phyloP scores from a whole-genome alignment of 2,329 filamentous ascomycete species.

The Ceratocystis eucalypticola region DNA sequence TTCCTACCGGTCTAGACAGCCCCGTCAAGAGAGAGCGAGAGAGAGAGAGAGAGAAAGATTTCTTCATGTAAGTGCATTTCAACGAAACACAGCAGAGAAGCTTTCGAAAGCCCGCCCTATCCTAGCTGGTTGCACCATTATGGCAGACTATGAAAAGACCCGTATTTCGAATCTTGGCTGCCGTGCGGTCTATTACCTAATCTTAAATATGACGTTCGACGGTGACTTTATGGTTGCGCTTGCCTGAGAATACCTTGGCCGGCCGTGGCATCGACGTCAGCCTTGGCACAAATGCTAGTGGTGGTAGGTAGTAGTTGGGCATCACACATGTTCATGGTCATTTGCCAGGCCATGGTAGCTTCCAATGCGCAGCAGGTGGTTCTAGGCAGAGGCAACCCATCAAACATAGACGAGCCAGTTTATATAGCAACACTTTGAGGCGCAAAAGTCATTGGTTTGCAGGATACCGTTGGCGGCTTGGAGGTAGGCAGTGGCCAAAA shows the following conservation, averaged over 20 bases:
- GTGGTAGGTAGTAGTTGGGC: slow-evolving; percentile 51
- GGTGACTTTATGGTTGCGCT: slow-evolving; percentile 50
- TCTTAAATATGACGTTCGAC: slow-evolving; percentile 49
- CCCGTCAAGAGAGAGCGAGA: slow-evolving; percentile 35
- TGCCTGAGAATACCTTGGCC: slow-evolving; percentile 41
- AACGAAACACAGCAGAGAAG: slow-evolving; percentile 49
- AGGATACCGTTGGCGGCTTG: slow-evolving; percentile 42
- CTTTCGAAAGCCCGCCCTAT: slow-evolving; percentile 36
- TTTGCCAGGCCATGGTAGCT: slow-evolving; percentile 44
- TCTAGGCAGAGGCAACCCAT: slow-evolving; percentile 31
- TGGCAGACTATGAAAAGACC: slow-evolving; percentile 42
- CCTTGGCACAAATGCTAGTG: slow-evolving; percentile 52
- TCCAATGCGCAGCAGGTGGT: slow-evolving; percentile 35
- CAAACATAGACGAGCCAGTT: slow-evolving; percentile 41
- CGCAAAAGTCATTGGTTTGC: slow-evolving; percentile 43
- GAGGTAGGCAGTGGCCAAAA: slow-evolving; percentile 49
- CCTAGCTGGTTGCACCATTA: slow-evolving; percentile 53
- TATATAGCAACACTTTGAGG: slow-evolving; percentile 49
- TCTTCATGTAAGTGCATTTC: slow-evolving; percentile 54
- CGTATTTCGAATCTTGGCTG: slow-evolving; percentile 36
- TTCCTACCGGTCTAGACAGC: slow-evolving; percentile 42
- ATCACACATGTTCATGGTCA: slow-evolving; percentile 43
- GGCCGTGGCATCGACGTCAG: slow-evolving; percentile 49
- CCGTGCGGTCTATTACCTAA: slow-evolving; percentile 51
- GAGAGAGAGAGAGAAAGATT: slow-evolving; percentile 29